These are phyloP conservation scores for Aspergillus novoparasiticus DNA, from an alignment of 2,329 filamentous ascomycete genomes.

Conservation along the genomic window DNA sequence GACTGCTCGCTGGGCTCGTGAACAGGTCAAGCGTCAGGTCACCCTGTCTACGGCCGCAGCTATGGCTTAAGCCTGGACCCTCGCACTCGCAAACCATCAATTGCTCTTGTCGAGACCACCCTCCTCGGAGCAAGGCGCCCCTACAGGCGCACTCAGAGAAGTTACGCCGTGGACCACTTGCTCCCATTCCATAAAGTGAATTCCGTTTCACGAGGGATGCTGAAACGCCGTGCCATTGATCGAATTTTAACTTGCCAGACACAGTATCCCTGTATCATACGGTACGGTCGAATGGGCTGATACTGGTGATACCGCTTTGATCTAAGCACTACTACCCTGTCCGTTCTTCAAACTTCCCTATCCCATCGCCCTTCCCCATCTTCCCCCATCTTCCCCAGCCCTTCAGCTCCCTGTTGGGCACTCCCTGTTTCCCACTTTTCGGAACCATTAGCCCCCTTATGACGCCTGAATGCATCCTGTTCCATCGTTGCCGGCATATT, in stretches of 20 bases:
- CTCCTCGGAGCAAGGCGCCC: slow-evolving; percentile 17
- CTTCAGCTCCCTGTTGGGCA: not conserved
- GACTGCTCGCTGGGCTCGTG: slow-evolving; percentile 94
- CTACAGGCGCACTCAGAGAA: slow-evolving; percentile 20
- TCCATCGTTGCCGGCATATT: slow-evolving; percentile 15
- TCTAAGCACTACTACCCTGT: slow-evolving; percentile 8
- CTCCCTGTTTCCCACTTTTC: slow-evolving; percentile 21
- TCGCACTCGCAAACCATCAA: slow-evolving; percentile 9
- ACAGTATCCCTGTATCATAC: not conserved
- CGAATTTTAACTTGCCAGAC: slow-evolving; percentile 7
- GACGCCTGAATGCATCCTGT: slow-evolving; percentile 21
- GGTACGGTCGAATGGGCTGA: slow-evolving; percentile 2
- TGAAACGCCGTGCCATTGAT: slow-evolving; percentile 18
- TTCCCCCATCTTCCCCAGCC: not conserved
- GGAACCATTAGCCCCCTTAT: slow-evolving; percentile 19
- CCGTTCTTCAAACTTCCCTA: slow-evolving; percentile 4
- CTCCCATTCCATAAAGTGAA: slow-evolving; percentile 11
- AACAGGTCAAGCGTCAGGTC: slow-evolving; percentile 90
- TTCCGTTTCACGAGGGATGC: slow-evolving; percentile 12
- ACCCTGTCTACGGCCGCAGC: slow-evolving; percentile 40
- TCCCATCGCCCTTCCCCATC: slow-evolving; percentile 5
- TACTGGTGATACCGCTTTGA: not conserved
- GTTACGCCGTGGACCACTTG: slow-evolving; percentile 19
- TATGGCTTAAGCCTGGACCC: slow-evolving; percentile 37
- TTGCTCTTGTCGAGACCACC: slow-evolving; percentile 16